Conservation (phyloP, 73 alveolate species). For the Urostyla sp. region DNA sequence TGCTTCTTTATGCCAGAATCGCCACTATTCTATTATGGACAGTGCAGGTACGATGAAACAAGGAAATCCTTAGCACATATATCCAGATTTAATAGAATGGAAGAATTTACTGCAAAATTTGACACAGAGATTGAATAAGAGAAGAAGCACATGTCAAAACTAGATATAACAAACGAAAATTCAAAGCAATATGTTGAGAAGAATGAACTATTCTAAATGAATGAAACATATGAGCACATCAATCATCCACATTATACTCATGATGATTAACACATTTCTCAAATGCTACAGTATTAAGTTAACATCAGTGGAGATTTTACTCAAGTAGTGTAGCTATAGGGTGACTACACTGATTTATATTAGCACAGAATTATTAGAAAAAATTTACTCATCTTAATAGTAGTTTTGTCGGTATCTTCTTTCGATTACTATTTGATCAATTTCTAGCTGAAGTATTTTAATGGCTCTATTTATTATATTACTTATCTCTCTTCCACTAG, state of each 20-base stretch:
- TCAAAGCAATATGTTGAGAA: background rate
- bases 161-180: background rate
- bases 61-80: slow-evolving; percentile 3
- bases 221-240: background rate
- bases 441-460: slow-evolving; percentile 36
- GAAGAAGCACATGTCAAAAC: background rate
- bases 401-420: slow-evolving; percentile 28
- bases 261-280: slow-evolving; percentile 1
- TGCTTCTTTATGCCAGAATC: slow-evolving; percentile 60
- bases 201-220: background rate
- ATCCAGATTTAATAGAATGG: slow-evolving; percentile 25
- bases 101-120: background rate
- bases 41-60: slow-evolving; percentile 45
- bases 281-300: slow-evolving; percentile 20
- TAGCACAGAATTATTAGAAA: no score
- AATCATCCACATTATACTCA: background rate
- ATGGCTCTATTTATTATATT: slow-evolving; percentile 17
- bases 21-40: slow-evolving; percentile 41
- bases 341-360: no score
- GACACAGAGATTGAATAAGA: slow-evolving; percentile 20
- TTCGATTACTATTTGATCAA: slow-evolving; percentile 46
- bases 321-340: no score
- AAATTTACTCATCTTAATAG: slow-evolving; percentile 5
- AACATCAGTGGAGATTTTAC: background rate
- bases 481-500: slow-evolving; percentile 1